Base-by-base conservation (phyloP, 75 land plant genomes). In the Picea glauca region DNA sequence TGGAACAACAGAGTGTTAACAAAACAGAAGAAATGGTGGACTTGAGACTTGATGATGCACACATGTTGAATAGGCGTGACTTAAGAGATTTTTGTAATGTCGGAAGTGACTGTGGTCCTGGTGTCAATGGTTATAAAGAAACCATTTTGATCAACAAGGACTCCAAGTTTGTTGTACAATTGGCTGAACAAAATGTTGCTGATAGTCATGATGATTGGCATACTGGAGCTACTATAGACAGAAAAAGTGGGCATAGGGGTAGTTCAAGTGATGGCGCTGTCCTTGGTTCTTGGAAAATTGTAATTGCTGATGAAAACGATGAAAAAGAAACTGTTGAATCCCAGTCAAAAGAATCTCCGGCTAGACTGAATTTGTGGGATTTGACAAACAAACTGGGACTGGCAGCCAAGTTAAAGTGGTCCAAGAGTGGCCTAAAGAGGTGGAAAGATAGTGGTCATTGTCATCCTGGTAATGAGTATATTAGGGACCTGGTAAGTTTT, bases 271-370 rank as follows among this genome's bases (percentile, higher is more conserved):
- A 43, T 56, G 76, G 83, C 38, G 78, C 86, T 50, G 83, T 82
- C 68, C 66, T 82, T 73, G 75, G 80, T 60, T 60, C 80, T n/a
- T 84, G 84, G 87, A 80, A 83, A 76, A 83, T 89, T 79, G 70
- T 81, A 54, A 85, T 89, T 85, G 79, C 82, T 40, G 83, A 79
- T 58, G 80, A 84, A 31, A 74, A 77, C 57, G 72, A 38, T 40
- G 54, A 76, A 43, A 78, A 30, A 6, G 74, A 76, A 20, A 5
- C 75, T 50, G 46, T 78, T 3, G 81, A 76, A 35, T 21, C 30
- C 11, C 56, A 67, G 3, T 15, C 57, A 75, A 18, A 65, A 15
- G 31, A 40, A 20, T 54, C 77, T 1, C 6, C 26, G 6, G 2
- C 61, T 40, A 62, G 15, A 23, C 46, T 58, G 67, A 46, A 50